Conservation (phyloP, 2,329 filamentous ascomycete genomes). For the Cladosporium sp. region DNA sequence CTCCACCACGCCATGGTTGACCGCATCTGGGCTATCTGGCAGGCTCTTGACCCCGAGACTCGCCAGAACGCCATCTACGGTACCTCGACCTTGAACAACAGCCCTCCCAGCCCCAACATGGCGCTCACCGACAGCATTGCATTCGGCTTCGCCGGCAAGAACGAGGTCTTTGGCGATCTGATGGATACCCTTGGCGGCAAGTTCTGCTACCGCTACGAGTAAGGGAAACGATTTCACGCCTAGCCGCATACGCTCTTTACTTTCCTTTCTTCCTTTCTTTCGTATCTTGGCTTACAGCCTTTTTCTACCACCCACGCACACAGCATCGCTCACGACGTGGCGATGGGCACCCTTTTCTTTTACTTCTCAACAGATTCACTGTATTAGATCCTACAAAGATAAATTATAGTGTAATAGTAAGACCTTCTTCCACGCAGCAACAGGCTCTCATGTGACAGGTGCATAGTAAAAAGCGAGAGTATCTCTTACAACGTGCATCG, state of each 20-base stretch:
- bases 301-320: too few relatives aligned
- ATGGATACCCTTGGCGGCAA: constrained; percentile 14
- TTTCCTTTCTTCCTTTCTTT: background rate
- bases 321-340: too few relatives aligned
- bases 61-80: constrained; percentile 36
- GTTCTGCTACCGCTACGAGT: constrained; percentile 16
- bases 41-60: constrained; percentile 36
- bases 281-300: background rate
- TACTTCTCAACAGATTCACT: too few relatives aligned
- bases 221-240: constrained; percentile 2
- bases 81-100: constrained; percentile 42
- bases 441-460: too few relatives aligned
- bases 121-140: constrained; percentile 38
- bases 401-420: too few relatives aligned
- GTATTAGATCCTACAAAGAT: too few relatives aligned
- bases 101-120: constrained; percentile 38
- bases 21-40: constrained; percentile 45
- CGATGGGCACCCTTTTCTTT: too few relatives aligned
- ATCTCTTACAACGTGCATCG: too few relatives aligned
- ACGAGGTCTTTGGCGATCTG: constrained; percentile 10
- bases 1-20: constrained; percentile 46
- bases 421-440: too few relatives aligned
- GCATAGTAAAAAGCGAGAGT: too few relatives aligned
- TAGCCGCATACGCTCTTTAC: background rate
- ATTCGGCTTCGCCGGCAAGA: constrained; percentile 11